A percentile compares a stretch with the other conserved stretches of the same genome.
Evolutionary conservation across 805 yeast genomes (phyloP).

Genomic region (Saccharomycopsis malanga): DNA sequence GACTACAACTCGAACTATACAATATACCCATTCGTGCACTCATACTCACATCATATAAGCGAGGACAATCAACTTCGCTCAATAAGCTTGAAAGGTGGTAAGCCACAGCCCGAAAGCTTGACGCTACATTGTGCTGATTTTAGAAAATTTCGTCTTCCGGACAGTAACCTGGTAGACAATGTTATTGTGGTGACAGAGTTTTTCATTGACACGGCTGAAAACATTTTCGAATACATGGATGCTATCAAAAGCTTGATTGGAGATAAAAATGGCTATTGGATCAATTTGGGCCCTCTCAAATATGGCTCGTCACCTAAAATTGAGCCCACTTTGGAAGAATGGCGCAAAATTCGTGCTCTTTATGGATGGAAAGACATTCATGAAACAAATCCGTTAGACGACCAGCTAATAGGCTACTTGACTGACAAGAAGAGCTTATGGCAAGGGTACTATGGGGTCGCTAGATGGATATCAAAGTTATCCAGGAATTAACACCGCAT

Average conservation of each 20-base stretch:
- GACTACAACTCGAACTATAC: conserved; percentile 18
- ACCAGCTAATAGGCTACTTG: conserved; percentile 48
- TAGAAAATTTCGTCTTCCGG: conserved; percentile 37
- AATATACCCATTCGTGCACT: conserved; percentile 51
- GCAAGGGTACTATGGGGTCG: conserved; percentile 71
- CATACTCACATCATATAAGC: conserved; percentile 57
- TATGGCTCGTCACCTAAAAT: conserved; percentile 81
- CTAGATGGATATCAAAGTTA: conserved; percentile 40
- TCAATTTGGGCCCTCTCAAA: conserved; percentile 86
- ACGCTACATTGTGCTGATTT: conserved; percentile 56
- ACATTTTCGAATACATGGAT: conserved; percentile 67
- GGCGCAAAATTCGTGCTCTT: conserved; percentile 40
- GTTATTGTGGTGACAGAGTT: conserved; percentile 61
- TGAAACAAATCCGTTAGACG: conserved; percentile 29
- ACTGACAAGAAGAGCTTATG: conserved; percentile 62
- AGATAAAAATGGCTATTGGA: conserved; percentile 60
- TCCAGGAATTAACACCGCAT: background rate
- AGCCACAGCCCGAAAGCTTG: conserved; percentile 41
- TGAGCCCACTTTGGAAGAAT: conserved; percentile 69
- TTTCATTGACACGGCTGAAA: conserved; percentile 90
- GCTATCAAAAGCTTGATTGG: conserved; percentile 44
- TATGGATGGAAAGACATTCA: conserved; percentile 59
- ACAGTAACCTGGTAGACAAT: conserved; percentile 30
- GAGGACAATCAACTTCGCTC: conserved; percentile 43
- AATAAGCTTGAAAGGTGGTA: conserved; percentile 29